A percentile compares a stretch with the other conserved stretches of the same genome.
Conservation (phyloP, 306 rosid genomes). For the Quercus rubra region DNA sequence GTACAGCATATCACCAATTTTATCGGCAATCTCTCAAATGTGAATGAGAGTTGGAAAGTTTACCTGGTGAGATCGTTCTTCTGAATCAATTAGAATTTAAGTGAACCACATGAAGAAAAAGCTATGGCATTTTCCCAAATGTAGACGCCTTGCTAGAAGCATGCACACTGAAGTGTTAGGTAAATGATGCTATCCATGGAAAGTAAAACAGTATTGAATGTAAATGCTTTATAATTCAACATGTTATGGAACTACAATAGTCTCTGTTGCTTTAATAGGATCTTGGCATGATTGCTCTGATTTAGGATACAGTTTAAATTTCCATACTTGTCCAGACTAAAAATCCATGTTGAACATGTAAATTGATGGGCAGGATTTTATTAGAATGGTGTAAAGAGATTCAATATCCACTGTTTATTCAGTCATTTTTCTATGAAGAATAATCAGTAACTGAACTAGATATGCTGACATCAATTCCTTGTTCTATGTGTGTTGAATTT, state of each 20-base stretch:
- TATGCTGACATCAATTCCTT: background rate
- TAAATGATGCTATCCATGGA: background rate
- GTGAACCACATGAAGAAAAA: conserved; percentile 15
- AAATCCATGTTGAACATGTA: background rate
- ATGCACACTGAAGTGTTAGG: background rate
- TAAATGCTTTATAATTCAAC: background rate
- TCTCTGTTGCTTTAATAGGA: background rate
- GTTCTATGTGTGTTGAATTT: background rate
- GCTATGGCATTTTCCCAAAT: background rate
- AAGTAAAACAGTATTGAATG: background rate
- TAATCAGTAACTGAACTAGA: background rate
- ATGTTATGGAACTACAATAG: background rate
- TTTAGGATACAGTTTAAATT: background rate
- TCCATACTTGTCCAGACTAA: background rate
- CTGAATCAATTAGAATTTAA: conserved; percentile 8
- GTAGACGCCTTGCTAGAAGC: background rate
- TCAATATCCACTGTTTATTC: background rate
- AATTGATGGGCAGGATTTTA: conserved; percentile 22
- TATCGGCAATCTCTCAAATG: background rate
- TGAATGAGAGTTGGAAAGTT: conserved; percentile 10
- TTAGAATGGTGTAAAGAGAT: background rate
- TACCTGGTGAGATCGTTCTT: conserved; percentile 1
- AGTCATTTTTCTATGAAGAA: background rate
- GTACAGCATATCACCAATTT: background rate
- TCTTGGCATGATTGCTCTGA: background rate